Percentiles rank a stretch among this genome's conserved stretches.
These are phyloP conservation scores for Termitomyces heimii DNA, from an alignment of 768 basidiomycete species.

Conservation along the genomic window DNA sequence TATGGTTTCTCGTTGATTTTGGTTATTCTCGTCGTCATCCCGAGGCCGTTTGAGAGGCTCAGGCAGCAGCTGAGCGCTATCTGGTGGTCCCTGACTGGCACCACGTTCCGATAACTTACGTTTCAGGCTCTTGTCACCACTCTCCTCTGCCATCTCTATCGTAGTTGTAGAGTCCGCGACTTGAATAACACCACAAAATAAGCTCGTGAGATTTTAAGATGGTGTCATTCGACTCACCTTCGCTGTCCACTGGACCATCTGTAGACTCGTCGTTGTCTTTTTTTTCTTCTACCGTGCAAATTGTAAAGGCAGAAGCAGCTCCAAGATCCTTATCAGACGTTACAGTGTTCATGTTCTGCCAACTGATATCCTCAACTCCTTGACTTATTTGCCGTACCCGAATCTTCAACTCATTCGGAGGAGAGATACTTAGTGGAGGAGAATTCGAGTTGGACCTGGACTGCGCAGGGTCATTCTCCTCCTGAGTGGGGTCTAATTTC, in stretches of 20 bases:
- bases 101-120: slow-evolving; percentile 67
- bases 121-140: slow-evolving; percentile 58
- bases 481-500: slow-evolving; percentile 53
- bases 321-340: slow-evolving; percentile 24
- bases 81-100: slow-evolving; percentile 52
- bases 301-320: slow-evolving; percentile 10
- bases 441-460: slow-evolving; percentile 39
- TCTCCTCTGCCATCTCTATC: slow-evolving; percentile 31
- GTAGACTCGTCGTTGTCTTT: slow-evolving; percentile 1
- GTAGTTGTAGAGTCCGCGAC: not conserved
- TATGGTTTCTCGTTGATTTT: slow-evolving; percentile 55
- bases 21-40: slow-evolving; percentile 58
- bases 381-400: slow-evolving; percentile 71
- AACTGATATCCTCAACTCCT: slow-evolving; percentile 72
- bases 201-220: not conserved
- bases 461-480: slow-evolving; percentile 48
- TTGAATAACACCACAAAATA: not conserved
- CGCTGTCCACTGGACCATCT: slow-evolving; percentile 3
- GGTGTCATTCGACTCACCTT: slow-evolving; percentile 4
- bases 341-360: slow-evolving; percentile 45
- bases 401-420: slow-evolving; percentile 70
- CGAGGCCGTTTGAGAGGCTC: slow-evolving; percentile 53
- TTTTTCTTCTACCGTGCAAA: slow-evolving; percentile 3
- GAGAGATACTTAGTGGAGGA: slow-evolving; percentile 51
- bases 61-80: slow-evolving; percentile 18